Conservation (phyloP, 768 basidiomycete species). For the Suillus brevipes region DNA sequence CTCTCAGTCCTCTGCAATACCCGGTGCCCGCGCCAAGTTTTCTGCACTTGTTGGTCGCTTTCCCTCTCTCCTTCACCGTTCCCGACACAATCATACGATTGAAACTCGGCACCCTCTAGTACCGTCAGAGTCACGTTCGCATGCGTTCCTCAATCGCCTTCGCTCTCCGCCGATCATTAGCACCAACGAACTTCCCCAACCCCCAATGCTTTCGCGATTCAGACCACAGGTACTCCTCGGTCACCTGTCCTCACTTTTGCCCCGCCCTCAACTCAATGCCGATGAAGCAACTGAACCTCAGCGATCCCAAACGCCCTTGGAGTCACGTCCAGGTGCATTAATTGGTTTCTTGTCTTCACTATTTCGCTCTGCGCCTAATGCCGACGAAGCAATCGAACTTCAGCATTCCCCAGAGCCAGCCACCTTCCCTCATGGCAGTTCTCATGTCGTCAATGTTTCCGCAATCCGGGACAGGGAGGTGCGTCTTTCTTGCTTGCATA, state of each 20-base stretch:
- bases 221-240: background rate
- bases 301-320: background rate
- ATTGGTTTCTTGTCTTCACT: background rate
- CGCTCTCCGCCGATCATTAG: background rate
- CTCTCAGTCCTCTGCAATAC: background rate
- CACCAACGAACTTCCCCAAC: background rate
- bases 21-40: background rate
- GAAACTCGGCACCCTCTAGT: background rate
- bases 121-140: background rate
- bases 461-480: background rate
- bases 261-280: background rate
- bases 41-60: background rate
- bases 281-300: background rate
- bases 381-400: background rate
- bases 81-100: background rate
- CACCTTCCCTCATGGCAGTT: background rate
- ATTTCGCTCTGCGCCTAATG: background rate
- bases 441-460: background rate
- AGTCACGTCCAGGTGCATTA: background rate
- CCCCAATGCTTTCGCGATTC: background rate
- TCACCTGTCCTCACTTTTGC: background rate
- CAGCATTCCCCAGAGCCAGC: background rate
- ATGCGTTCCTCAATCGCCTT: background rate
- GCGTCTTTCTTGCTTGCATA: too few relatives aligned
- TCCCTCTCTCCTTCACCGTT: background rate